phyloP scores from a whole-genome alignment of 805 yeast species.

The Tetrapisispora nanseiensis region DNA sequence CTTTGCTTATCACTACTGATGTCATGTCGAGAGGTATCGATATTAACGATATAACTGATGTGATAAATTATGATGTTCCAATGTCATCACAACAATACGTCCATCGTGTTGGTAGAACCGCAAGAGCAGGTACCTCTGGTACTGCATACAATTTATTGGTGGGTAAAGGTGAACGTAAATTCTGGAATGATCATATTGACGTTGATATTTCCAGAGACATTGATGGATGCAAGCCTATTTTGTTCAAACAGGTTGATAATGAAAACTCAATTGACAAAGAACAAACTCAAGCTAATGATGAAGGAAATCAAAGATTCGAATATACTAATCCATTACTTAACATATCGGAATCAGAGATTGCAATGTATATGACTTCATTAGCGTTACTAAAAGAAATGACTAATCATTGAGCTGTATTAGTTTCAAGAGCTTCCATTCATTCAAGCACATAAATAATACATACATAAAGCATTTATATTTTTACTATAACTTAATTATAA shows the following conservation, averaged over 20 bases:
- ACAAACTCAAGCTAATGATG: conserved; percentile 2
- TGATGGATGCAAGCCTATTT: conserved; percentile 27
- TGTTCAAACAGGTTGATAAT: conserved; percentile 7
- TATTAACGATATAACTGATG: conserved; percentile 56
- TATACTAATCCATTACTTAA: conserved; percentile 14
- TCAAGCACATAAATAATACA: no score
- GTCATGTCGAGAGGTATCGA: conserved; percentile 94
- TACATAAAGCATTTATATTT: background rate
- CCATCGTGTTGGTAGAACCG: conserved; percentile 95
- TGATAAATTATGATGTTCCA: conserved; percentile 87
- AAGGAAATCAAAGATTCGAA: conserved; percentile 1
- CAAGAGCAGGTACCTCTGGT: conserved; percentile 81
- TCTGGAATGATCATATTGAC: conserved; percentile 45
- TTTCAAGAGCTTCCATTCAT: no score
- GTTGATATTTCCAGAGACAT: conserved; percentile 44
- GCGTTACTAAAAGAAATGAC: conserved; percentile 37
- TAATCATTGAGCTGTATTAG: background rate
- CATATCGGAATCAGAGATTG: conserved; percentile 31
- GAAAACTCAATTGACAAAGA: conserved; percentile 3
- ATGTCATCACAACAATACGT: conserved; percentile 82
- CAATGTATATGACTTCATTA: conserved; percentile 37
- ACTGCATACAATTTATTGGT: conserved; percentile 61
- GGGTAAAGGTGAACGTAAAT: conserved; percentile 67
- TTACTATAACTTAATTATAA: no score
- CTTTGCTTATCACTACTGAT: conserved; percentile 69